Percentiles rank a stretch among this genome's conserved stretches.
Evolutionary conservation across 2,329 filamentous ascomycete species (phyloP).

Genomic region (Aspergillus pseudotamarii): DNA sequence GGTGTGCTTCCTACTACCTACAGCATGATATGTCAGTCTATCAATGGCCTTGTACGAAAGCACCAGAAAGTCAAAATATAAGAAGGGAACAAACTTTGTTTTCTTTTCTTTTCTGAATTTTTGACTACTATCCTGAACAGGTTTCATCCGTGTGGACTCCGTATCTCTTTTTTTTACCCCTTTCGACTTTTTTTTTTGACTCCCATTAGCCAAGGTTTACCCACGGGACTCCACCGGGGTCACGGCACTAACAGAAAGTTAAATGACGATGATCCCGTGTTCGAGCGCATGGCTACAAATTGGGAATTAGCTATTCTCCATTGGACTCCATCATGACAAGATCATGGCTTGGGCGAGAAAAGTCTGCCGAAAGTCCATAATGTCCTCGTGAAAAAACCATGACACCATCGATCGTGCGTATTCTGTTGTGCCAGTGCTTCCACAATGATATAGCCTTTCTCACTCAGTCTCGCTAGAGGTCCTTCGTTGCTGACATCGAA

Average conservation of each 20-base stretch:
- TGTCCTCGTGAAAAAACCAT: no score
- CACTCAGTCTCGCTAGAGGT: background rate
- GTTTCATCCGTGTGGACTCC: background rate
- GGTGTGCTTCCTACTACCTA: background rate
- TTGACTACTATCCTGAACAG: no score
- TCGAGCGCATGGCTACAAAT: constrained; percentile 20
- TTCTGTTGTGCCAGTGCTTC: background rate
- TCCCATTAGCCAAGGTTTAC: background rate
- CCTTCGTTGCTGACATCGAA: no score
- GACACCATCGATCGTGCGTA: background rate
- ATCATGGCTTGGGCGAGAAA: background rate
- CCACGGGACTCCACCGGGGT: background rate
- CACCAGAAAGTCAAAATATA: no score
- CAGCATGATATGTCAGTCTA: no score
- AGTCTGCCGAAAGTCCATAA: background rate
- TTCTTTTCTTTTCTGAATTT: no score
- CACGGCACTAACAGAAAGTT: constrained; percentile 2
- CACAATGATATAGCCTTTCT: background rate
- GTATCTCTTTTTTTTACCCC: background rate
- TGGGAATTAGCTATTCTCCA: constrained; percentile 12
- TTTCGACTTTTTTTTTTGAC: background rate
- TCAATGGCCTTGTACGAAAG: no score
- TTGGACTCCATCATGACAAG: constrained; percentile 15
- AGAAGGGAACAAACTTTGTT: no score
- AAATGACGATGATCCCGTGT: constrained; percentile 21